Conservation (phyloP, 73 alveolate genomes). For the Paramecium caudatum region DNA sequence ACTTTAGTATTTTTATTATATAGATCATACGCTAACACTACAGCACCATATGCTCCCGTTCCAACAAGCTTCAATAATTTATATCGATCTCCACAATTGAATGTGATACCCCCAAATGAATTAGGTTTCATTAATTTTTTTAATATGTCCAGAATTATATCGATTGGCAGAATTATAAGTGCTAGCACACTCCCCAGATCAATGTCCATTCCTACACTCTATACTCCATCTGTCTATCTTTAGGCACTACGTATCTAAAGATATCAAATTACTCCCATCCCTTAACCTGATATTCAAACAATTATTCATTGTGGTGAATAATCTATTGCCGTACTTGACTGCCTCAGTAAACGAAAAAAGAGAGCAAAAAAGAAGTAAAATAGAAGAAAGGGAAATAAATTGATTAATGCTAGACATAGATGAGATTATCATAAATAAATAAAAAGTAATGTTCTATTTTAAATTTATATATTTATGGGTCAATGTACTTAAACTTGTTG, state of each 20-base stretch:
- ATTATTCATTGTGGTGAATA: constrained; percentile 15
- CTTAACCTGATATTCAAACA: background rate
- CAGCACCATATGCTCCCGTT: constrained; percentile 95
- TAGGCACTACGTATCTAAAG: background rate
- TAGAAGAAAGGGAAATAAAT: constrained; percentile 32
- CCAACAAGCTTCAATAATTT: constrained; percentile 77
- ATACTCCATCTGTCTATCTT: background rate
- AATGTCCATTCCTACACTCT: background rate
- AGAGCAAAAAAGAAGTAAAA: constrained; percentile 23
- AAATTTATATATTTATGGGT: constrained; percentile 21
- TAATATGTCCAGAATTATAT: constrained; percentile 5
- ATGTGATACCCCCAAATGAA: constrained; percentile 69
- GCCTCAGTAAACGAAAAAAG: background rate
- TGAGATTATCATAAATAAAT: constrained; percentile 34
- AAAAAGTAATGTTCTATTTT: background rate
- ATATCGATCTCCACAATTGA: constrained; percentile 68
- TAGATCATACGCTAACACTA: constrained; percentile 88
- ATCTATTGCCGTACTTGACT: background rate
- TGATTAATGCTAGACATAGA: constrained; percentile 47
- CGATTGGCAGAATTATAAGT: constrained; percentile 3
- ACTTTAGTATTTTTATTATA: constrained; percentile 68
- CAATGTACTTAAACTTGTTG: background rate
- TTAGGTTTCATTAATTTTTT: background rate
- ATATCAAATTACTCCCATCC: background rate
- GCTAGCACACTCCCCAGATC: background rate